Base-by-base conservation (phyloP, 441 rosid species). In the Viola pubescens region DNA sequence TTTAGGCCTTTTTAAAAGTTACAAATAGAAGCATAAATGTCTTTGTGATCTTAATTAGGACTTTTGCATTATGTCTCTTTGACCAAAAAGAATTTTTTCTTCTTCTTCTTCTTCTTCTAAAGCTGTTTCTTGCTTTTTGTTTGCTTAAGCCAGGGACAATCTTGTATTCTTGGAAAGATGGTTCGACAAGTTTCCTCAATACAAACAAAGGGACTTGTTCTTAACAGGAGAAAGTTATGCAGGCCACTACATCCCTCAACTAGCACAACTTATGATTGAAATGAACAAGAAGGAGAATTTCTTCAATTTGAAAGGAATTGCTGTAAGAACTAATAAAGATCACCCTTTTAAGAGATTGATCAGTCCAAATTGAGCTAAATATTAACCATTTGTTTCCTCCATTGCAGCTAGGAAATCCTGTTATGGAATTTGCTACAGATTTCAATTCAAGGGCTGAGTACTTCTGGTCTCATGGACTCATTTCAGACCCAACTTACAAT, bases 171-270 rank as follows among this genome's bases (percentile, higher is more conserved):
- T 94, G 84, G 76, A 83, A 77, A 73, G 79, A 63, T 94, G 99
- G 99, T 85, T 88, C 68, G 62, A 74, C 74, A 94, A 85, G 73
- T 94, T 94, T 79, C 95, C 99, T 47, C 87, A 85, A 3, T 94
- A 86, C 78, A 87, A 64, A 72, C 79, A 86, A 68, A 81, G 94
- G 68, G 88, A 87, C 77, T 75, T 94, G 73, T 94, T 80, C 73
- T 79, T 90, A 54, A 77, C 96, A 42, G 99, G 97, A 62, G 99
- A 94, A 81, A 94, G 99, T 76, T 94, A 94, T 76, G 99, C 99
- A 54, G 98, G 98, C 52, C 98, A 94, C 67, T 94, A 89, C 74
- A 81, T 89, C 65, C 98, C 98, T 48, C 98, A 94, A 61, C 77
- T 94, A 70, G 97, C 97, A 19, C 74, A 86, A 62, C 89, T 94